phyloP scores from a whole-genome alignment of 192 early-diverging fungal genomes.

The Bifiguratus adelaidae region DNA sequence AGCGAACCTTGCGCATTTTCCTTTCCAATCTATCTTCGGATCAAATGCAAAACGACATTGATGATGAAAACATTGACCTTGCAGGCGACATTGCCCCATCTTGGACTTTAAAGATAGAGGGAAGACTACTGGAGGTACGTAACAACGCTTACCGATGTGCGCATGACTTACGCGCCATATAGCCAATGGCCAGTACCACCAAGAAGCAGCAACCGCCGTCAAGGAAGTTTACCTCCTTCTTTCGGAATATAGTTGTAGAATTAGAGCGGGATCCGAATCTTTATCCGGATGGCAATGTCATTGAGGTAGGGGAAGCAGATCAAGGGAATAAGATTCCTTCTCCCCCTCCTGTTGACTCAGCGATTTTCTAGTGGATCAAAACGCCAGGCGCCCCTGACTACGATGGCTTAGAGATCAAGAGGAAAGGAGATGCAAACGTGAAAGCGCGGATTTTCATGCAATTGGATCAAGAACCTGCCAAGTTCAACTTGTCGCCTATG shows the following conservation, averaged over 20 bases:
- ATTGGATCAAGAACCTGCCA: slow-evolving; percentile 68
- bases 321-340: too few relatives aligned
- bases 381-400: slow-evolving; percentile 31
- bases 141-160: neutral
- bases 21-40: slow-evolving; percentile 80
- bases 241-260: slow-evolving; percentile 76
- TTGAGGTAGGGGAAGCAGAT: slow-evolving; percentile 35
- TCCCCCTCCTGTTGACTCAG: neutral
- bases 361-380: slow-evolving; percentile 42
- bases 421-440: slow-evolving; percentile 79
- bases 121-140: slow-evolving; percentile 72
- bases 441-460: slow-evolving; percentile 69
- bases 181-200: slow-evolving; percentile 31
- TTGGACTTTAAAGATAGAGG: slow-evolving; percentile 90
- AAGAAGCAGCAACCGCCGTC: slow-evolving; percentile 47
- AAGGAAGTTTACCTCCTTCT: slow-evolving; percentile 80
- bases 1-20: slow-evolving; percentile 82
- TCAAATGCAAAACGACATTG: slow-evolving; percentile 30
- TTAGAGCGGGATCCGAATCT: slow-evolving; percentile 67
- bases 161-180: neutral
- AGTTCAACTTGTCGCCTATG: slow-evolving; percentile 66
- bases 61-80: slow-evolving; percentile 29
- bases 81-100: slow-evolving; percentile 47
- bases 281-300: slow-evolving; percentile 70
- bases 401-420: slow-evolving; percentile 91